phyloP scores from a whole-genome alignment of 352 stramenopile genomes.

The Saprolegnia diclina region DNA sequence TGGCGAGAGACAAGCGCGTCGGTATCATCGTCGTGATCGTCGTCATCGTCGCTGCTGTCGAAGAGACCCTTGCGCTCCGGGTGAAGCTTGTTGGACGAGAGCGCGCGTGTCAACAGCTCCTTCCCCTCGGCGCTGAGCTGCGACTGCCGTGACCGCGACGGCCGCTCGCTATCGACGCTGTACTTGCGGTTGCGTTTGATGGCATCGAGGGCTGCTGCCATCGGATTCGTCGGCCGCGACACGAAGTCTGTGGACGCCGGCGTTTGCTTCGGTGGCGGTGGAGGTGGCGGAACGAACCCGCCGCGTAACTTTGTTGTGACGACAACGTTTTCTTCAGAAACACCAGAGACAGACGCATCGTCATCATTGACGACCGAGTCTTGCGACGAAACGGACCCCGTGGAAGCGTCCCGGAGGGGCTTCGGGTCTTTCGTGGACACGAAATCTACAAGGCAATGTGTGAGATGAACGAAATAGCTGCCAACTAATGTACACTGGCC shows the following conservation, averaged over 20 bases:
- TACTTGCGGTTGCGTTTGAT: conserved; percentile 20
- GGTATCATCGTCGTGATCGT: conserved; percentile 39
- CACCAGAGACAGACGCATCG: not conserved
- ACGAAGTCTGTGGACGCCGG: not conserved
- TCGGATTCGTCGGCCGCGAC: conserved; percentile 3
- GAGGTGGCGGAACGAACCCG: conserved; percentile 36
- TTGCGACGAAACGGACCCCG: conserved; percentile 6
- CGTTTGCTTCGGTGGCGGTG: conserved; percentile 34
- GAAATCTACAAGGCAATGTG: not conserved
- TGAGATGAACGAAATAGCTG: not conserved
- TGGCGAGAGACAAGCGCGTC: too few relatives aligned
- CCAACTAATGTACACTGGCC: conserved; percentile 59
- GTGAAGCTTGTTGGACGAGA: conserved; percentile 35
- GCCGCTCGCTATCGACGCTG: conserved; percentile 1
- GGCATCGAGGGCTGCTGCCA: conserved; percentile 18
- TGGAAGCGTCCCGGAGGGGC: not conserved
- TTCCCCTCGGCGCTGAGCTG: conserved; percentile 76
- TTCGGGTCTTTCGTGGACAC: conserved; percentile 6
- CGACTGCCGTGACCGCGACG: conserved; percentile 48
- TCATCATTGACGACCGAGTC: conserved; percentile 1
- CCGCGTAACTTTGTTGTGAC: not conserved
- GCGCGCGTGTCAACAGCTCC: conserved; percentile 61
- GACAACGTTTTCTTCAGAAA: not conserved
- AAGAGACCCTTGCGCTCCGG: conserved; percentile 56
- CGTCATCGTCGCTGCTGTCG: conserved; percentile 65